Percentiles rank a stretch among this genome's conserved stretches.
Conservation (phyloP, 208 protist species). For the Acanthamoeba triangularis region DNA sequence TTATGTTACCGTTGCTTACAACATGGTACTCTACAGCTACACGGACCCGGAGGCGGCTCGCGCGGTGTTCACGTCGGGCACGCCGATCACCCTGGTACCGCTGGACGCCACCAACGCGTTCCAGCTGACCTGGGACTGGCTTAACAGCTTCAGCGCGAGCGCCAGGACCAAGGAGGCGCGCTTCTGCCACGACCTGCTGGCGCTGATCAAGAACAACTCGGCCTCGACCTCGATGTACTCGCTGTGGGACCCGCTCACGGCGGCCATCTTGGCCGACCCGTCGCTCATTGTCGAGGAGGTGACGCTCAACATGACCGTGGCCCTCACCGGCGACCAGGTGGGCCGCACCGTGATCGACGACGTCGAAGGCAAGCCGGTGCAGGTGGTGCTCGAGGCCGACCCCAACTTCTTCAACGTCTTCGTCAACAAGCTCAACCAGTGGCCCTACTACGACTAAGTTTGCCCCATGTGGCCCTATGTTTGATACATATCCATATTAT, state of each 20-base stretch:
- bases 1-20: too few relatives aligned
- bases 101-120: background rate
- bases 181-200: background rate
- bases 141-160: background rate
- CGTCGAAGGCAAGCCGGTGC: background rate
- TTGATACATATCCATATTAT: too few relatives aligned
- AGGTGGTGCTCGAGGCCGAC: background rate
- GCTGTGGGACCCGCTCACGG: background rate
- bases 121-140: background rate
- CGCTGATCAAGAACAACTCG: background rate
- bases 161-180: background rate
- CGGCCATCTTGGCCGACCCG: background rate
- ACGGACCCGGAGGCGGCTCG: background rate
- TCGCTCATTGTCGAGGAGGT: background rate
- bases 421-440: background rate
- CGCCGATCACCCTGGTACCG: background rate
- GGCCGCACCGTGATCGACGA: background rate
- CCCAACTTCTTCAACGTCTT: background rate
- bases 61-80: background rate
- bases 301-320: background rate
- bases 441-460: too few relatives aligned
- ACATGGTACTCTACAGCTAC: background rate
- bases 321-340: background rate
- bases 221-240: background rate
- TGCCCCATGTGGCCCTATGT: too few relatives aligned